Evolutionary conservation across 2,329 filamentous ascomycete genomes (phyloP), one percentile per base, ranked within the genome.

Genomic region (Colletotrichum sp.): DNA sequence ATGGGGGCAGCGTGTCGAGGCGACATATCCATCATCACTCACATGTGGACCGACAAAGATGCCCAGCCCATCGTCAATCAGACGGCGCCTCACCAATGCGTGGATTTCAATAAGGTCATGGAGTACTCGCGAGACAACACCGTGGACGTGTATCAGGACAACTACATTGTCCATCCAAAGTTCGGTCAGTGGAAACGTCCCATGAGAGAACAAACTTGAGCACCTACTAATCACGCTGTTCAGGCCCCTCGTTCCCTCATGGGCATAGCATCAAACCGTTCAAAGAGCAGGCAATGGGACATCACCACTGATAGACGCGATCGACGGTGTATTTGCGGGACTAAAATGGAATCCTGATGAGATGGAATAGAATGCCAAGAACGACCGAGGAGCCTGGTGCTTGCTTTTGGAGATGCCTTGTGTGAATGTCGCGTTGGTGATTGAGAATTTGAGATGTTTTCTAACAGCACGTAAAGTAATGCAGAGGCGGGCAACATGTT

Each of bases 11-110:
- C 71, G 2, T 76, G 75, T 24, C 75, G 75, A 8, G 75, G 75
- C 9, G 75, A 76, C 18, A 59, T 76, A 30, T 76, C 75, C 34
- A 76, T 76, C 55, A 75, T 76, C 36, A 76, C 75, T 6, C 75
- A 76, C 36, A 76, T 76, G 75, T 76, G 75, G 75, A 71, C 71
- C n/a, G 75, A 76, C 34, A 71, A 75, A 24, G 72, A 76, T 26
- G 66, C 75, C 15, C 72, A 75, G 12, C 75, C 71, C 9, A 76
- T 76, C 24, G 75, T 76, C 28, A 76, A 76, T 30, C 75, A 76
- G 24, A 76, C 75, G 9, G 75, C 75, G 30, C 75, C 75, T 8
- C 75, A 76, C 15, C 75, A 76, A 18, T 76, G 75, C n/a, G 15
- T 76, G 13, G 39, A 75, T 26, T 76, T 76, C 30, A 30, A 49